Conservation (phyloP, 1,284 basidiomycete genomes). For the Trichosporon asahii region DNA sequence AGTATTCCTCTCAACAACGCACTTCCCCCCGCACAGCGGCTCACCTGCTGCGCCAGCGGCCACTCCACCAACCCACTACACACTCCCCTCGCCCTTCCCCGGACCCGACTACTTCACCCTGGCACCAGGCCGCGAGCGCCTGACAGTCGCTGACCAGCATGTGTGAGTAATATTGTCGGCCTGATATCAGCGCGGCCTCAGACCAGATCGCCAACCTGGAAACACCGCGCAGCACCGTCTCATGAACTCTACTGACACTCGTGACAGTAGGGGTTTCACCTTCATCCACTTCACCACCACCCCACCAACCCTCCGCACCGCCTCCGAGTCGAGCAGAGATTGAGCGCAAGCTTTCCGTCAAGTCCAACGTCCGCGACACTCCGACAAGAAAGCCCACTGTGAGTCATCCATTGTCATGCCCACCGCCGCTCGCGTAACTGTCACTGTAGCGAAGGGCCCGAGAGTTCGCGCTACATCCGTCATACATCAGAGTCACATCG, state of each 20-base stretch:
- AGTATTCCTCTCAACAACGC: not conserved
- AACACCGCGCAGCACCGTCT: not conserved
- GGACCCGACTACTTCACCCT: not conserved
- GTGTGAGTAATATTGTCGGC: not conserved
- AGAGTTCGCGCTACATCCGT: not conserved
- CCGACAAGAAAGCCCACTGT: not conserved
- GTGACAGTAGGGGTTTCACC: slow-evolving; percentile 3
- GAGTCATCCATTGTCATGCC: not conserved
- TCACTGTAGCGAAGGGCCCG: not conserved
- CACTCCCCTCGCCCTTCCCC: not conserved
- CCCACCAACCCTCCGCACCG: slow-evolving; percentile 52
- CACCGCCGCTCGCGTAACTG: not conserved
- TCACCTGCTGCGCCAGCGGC: not conserved
- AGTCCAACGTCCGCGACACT: slow-evolving; percentile 36
- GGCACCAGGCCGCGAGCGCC: too few relatives aligned
- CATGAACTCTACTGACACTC: not conserved
- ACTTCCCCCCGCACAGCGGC: not conserved
- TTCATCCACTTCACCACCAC: slow-evolving; percentile 4
- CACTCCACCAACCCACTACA: not conserved
- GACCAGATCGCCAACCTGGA: not conserved
- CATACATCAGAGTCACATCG: not conserved
- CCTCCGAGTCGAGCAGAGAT: slow-evolving; percentile 82
- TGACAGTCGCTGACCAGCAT: not conserved
- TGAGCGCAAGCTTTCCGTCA: slow-evolving; percentile 77
- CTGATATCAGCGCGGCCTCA: not conserved